Evolutionary conservation across 208 protist genomes (phyloP).

Genomic region (Wallacemonas sp.): DNA sequence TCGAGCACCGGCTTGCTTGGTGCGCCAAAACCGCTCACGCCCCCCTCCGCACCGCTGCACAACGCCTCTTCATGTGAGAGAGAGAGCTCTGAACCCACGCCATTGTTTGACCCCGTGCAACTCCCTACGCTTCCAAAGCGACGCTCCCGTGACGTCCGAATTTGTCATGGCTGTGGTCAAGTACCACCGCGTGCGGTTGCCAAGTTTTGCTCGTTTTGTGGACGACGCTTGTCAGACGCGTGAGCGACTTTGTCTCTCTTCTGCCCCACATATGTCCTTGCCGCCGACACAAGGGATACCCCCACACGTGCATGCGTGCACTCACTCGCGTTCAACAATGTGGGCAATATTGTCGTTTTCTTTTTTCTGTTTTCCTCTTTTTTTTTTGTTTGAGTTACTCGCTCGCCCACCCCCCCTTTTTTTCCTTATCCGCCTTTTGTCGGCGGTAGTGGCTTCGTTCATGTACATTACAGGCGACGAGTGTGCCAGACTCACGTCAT

Average conservation of each 20-base stretch:
- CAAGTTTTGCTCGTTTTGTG: slow-evolving; percentile 5
- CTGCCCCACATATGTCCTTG: too few relatives aligned
- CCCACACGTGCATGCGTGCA: too few relatives aligned
- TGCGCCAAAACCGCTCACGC: neutral
- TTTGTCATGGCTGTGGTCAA: slow-evolving; percentile 7
- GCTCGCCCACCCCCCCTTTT: neutral
- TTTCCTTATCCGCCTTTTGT: neutral
- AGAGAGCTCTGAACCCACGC: too few relatives aligned
- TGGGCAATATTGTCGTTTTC: neutral
- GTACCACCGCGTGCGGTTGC: neutral
- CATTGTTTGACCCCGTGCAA: slow-evolving; percentile 1
- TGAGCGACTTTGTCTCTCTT: too few relatives aligned
- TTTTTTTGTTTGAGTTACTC: neutral
- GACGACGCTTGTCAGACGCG: slow-evolving; percentile 2
- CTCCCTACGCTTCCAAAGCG: neutral
- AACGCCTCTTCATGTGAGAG: too few relatives aligned
- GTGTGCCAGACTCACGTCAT: too few relatives aligned
- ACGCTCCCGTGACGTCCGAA: neutral
- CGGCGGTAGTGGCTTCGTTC: too few relatives aligned
- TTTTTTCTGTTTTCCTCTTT: neutral
- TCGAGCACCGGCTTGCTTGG: neutral
- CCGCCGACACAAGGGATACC: too few relatives aligned
- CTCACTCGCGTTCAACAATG: too few relatives aligned
- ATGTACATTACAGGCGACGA: too few relatives aligned
- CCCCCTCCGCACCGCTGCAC: neutral